Conservation (phyloP, 169 alveolate genomes). For the Plasmodium gallinaceum region DNA sequence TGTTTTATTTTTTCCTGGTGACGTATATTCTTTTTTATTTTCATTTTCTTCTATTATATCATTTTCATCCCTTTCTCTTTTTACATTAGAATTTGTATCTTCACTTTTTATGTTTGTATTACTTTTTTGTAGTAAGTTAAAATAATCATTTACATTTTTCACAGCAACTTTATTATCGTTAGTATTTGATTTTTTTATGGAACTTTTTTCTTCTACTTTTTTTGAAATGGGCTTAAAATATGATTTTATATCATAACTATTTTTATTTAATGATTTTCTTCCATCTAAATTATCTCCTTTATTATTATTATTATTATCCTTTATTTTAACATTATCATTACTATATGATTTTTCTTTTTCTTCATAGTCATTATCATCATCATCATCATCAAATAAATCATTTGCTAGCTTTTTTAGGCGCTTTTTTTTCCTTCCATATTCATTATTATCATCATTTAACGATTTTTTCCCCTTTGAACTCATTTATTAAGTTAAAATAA, state of each 20-base stretch:
- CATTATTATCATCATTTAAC: conserved; percentile 25
- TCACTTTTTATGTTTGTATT: conserved; percentile 1
- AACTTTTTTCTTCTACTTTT: conserved; percentile 12
- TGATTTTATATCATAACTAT: conserved; percentile 43
- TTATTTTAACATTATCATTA: conserved; percentile 7
- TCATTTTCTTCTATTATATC: not conserved
- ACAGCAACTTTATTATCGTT: conserved; percentile 12
- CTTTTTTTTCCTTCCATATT: conserved; percentile 52
- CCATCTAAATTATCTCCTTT: not conserved
- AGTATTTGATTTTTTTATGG: not conserved
- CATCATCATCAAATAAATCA: conserved; percentile 32
- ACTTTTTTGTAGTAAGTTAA: conserved; percentile 4
- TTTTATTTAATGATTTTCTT: not conserved
- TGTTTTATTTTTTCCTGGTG: conserved; percentile 21
- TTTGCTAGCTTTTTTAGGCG: conserved; percentile 49
- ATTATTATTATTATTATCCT: conserved; percentile 22
- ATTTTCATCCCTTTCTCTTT: conserved; percentile 32
- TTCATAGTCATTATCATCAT: not conserved
- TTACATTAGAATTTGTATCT: not conserved
- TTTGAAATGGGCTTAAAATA: conserved; percentile 37
- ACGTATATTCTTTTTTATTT: conserved; percentile 20
- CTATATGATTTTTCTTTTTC: conserved; percentile 14
- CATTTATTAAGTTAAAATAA: conserved; percentile 28
- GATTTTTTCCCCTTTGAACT: conserved; percentile 25
- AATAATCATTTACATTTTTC: conserved; percentile 27